A percentile compares a stretch with the other conserved stretches of the same genome.
Evolutionary conservation across 331 rosid species (phyloP).

Genomic region (Saraca asoca): DNA sequence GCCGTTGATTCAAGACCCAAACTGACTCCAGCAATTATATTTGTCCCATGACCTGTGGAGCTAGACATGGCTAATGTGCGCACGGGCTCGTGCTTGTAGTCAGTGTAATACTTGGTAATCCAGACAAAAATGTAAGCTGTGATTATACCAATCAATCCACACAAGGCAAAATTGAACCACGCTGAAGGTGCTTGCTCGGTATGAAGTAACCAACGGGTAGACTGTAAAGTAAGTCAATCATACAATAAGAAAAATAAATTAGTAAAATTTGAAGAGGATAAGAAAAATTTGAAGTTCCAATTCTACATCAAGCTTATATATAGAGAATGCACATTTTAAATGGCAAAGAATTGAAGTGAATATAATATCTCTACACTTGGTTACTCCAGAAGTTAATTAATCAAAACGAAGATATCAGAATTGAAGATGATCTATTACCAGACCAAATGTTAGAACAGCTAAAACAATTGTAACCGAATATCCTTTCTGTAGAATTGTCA

Average conservation of each 20-base stretch:
- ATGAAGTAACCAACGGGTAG: conserved; percentile 95
- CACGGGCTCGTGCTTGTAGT: conserved; percentile 98
- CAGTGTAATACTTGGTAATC: conserved; percentile 94
- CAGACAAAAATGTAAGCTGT: conserved; percentile 85
- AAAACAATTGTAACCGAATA: conserved; percentile 83
- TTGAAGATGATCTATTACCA: conserved; percentile 65
- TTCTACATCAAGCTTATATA: conserved; percentile 23
- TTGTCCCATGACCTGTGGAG: conserved; percentile 97
- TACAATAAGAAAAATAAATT: conserved; percentile 31
- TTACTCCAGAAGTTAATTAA: conserved; percentile 14
- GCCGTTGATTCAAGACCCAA: conserved; percentile 99
- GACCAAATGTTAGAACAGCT: conserved; percentile 88
- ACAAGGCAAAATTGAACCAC: conserved; percentile 97
- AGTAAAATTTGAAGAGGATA: conserved; percentile 29
- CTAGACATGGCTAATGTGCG: conserved; percentile 92
- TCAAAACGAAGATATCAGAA: conserved; percentile 27
- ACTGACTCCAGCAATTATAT: conserved; percentile 97
- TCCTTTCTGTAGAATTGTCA: conserved; percentile 95
- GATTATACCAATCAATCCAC: conserved; percentile 93
- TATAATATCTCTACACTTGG: conserved; percentile 24
- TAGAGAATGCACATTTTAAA: not conserved
- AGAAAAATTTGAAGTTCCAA: conserved; percentile 18
- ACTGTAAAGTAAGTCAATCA: conserved; percentile 56
- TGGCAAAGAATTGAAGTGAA: conserved; percentile 20
- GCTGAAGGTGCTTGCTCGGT: conserved; percentile 99